phyloP scores from a whole-genome alignment of 2,329 filamentous ascomycete species.

The Mycocentrospora acerina region DNA sequence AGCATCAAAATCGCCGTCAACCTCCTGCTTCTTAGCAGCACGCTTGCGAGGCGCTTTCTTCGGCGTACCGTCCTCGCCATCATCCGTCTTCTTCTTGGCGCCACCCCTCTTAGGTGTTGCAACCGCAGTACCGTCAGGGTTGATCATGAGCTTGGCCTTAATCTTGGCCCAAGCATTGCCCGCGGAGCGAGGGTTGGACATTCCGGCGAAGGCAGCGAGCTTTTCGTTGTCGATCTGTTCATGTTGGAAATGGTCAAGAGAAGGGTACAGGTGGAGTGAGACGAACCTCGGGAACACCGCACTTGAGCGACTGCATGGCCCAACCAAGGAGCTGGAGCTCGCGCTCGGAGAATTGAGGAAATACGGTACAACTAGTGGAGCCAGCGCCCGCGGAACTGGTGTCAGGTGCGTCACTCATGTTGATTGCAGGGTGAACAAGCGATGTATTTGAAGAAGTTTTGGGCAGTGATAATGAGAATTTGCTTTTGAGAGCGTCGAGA shows the following conservation, averaged over 20 bases:
- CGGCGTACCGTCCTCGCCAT: constrained; percentile 19
- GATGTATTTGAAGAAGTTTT: constrained; percentile 1
- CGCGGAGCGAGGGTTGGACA: constrained; percentile 42
- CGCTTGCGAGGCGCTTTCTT: constrained; percentile 37
- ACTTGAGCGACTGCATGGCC: constrained; percentile 42
- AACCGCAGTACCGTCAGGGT: constrained; percentile 10
- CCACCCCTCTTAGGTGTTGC: constrained; percentile 25
- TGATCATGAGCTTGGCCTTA: constrained; percentile 31
- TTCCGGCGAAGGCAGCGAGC: constrained; percentile 37
- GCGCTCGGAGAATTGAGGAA: constrained; percentile 34
- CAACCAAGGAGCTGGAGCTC: constrained; percentile 38
- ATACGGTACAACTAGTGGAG: constrained; percentile 3
- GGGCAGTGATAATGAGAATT: neutral
- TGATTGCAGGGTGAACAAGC: constrained; percentile 3
- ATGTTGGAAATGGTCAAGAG: constrained; percentile 6
- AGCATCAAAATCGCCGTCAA: constrained; percentile 26
- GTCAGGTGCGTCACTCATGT: constrained; percentile 28
- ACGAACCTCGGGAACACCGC: constrained; percentile 37
- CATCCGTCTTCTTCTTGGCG: constrained; percentile 18
- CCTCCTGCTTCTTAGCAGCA: constrained; percentile 32
- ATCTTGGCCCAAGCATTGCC: constrained; percentile 42
- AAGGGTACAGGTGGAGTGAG: neutral
- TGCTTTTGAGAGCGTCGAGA: neutral
- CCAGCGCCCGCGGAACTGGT: constrained; percentile 4
- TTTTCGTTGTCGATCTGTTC: constrained; percentile 40